Conservation (phyloP, 352 stramenopile genomes). For the Phytophthora ramorum region DNA sequence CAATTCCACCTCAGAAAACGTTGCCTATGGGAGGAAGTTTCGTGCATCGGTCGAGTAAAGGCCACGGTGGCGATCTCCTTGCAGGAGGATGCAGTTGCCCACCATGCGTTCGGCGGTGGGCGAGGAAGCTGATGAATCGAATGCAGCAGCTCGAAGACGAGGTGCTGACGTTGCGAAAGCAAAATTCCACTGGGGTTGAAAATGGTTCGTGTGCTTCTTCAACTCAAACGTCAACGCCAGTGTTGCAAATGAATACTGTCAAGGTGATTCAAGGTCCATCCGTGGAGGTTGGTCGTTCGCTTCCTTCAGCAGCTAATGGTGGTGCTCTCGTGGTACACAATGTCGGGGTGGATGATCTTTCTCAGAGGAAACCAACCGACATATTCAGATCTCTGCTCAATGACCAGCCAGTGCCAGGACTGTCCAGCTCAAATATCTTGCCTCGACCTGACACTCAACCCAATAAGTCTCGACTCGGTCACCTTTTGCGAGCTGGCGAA, state of each 20-base stretch:
- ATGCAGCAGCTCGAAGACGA: constrained; percentile 48
- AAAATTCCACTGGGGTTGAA: constrained; percentile 3
- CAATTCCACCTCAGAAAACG: neutral
- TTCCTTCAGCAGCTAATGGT: constrained; percentile 1
- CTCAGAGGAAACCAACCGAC: constrained; percentile 4
- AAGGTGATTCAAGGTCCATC: neutral
- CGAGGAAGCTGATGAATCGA: constrained; percentile 40
- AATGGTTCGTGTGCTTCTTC: neutral
- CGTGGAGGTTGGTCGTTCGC: neutral
- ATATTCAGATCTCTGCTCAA: constrained; percentile 12
- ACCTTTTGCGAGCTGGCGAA: constrained; percentile 3
- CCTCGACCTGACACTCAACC: neutral
- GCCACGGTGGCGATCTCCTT: constrained; percentile 38
- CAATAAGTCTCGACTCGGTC: neutral
- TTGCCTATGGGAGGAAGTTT: constrained; percentile 17
- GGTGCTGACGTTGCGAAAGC: constrained; percentile 32
- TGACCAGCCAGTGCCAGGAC: neutral
- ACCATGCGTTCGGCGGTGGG: constrained; percentile 43
- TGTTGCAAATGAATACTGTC: neutral
- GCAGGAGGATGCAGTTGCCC: constrained; percentile 40
- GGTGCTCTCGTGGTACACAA: neutral
- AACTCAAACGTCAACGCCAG: neutral
- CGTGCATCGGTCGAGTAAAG: constrained; percentile 23
- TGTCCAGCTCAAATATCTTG: neutral
- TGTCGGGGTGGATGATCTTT: neutral